Evolutionary conservation across 1,284 basidiomycete species (phyloP), one percentile per base, ranked within the genome.

Genomic region (Rhizoctonia solani): DNA sequence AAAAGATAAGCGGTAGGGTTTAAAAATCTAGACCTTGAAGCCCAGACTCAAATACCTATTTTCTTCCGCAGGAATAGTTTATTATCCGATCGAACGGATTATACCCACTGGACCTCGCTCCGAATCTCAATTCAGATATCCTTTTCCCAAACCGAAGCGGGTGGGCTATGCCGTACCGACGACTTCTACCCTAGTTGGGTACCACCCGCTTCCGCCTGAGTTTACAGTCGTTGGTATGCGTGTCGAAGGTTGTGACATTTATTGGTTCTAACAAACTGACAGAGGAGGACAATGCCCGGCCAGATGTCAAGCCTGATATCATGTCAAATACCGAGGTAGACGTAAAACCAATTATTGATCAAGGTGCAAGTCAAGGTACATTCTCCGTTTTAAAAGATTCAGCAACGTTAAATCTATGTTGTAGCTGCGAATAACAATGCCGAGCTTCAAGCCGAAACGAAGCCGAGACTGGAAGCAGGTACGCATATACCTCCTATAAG

Each of bases 1-100:
- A 63, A 16, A 63, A 63, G 23, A 63, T 63, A 49, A 49, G 59
- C 13, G 59, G 59, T 63, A 30, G 30, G 59, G 27, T 19, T 29
- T 32, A 3, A 39, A 53, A 6, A 13, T 25, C 29, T 52, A 5
- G 9, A 5, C 21, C 21, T 14, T 11, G 44, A 5, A 42, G 4
- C 1, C 32, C 14, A 29, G 19, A 8, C 13, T 16, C n/a, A n/a
- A n/a, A n/a, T n/a, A n/a, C 11, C 9, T 23, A 44, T 27, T 41
- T 34, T n/a, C 32, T 23, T n/a, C 8, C 27, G 16, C 29, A 63
- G 59, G 59, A 1, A 63, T 63, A 49, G 59, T 63, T 1, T 63
- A 29, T 13, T 63, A 52, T 53, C n/a, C 34, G 1, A 41, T 53
- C 19, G 27, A 30, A 6, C 34, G 19, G 25, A 63, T 52, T 4